Evolutionary conservation across 2,329 filamentous ascomycete genomes (phyloP).

Genomic region (Aspergillus quadricinctus): DNA sequence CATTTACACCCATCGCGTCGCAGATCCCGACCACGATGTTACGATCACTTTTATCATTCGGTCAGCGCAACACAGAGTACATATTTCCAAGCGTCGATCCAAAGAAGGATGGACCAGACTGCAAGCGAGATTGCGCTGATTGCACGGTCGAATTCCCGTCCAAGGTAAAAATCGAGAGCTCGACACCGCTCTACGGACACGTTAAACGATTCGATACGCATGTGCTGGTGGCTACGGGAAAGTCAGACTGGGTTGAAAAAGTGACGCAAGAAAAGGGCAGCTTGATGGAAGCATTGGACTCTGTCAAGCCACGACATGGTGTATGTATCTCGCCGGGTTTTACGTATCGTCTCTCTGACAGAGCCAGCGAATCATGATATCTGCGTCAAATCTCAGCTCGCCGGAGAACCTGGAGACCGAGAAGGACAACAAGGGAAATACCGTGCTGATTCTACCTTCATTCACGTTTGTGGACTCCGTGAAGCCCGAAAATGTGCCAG

Average conservation of each 20-base stretch:
- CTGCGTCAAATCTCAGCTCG: conserved; percentile 30
- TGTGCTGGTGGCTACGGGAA: conserved; percentile 36
- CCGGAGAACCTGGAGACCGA: conserved; percentile 11
- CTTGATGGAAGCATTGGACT: conserved; percentile 46
- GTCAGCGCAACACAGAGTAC: conserved; percentile 22
- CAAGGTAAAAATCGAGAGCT: conserved; percentile 33
- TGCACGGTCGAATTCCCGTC: conserved; percentile 33
- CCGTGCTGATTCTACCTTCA: conserved; percentile 73
- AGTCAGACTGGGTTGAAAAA: conserved; percentile 35
- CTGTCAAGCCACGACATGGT: conserved; percentile 61
- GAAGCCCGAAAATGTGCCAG: conserved; percentile 59
- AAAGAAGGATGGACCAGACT: conserved; percentile 31
- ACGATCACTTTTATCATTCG: conserved; percentile 28
- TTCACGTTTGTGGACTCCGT: conserved; percentile 77
- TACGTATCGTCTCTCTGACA: conserved; percentile 1
- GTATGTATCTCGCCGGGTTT: conserved; percentile 40
- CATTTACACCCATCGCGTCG: neutral
- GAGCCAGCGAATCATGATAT: conserved; percentile 31
- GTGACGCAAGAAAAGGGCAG: conserved; percentile 41
- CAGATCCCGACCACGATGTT: conserved; percentile 19
- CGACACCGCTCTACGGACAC: conserved; percentile 30
- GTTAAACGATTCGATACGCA: conserved; percentile 34
- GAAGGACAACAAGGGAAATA: conserved; percentile 50
- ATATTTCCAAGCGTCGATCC: conserved; percentile 35
- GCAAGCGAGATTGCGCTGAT: conserved; percentile 32